These are phyloP conservation scores for Beauveria asiatica DNA, from an alignment of 2,329 filamentous ascomycete species.

Conservation along the genomic window DNA sequence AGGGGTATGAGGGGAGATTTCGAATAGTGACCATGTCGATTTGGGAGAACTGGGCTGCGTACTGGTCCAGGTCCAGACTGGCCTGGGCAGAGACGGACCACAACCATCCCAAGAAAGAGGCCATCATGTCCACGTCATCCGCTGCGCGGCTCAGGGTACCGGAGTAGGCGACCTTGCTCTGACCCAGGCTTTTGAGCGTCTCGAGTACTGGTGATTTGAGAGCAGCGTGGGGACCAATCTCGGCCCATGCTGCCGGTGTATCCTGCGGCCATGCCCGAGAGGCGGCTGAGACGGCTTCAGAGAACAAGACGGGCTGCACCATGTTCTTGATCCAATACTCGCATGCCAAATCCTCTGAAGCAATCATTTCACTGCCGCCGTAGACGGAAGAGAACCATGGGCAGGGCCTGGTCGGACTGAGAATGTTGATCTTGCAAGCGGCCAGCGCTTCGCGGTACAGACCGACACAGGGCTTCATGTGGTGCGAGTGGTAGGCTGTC, in stretches of 20 bases:
- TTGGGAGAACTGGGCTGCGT: background rate
- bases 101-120: background rate
- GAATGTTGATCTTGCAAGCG: background rate
- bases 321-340: constrained; percentile 11
- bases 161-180: background rate
- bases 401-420: background rate
- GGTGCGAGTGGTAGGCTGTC: constrained; percentile 24
- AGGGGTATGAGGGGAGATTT: background rate
- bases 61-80: background rate
- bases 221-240: constrained; percentile 18
- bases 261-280: background rate
- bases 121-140: background rate
- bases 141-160: background rate
- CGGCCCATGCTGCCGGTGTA: background rate
- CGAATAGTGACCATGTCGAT: background rate
- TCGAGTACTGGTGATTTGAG: constrained; percentile 25
- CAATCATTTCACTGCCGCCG: background rate
- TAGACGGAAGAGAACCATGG: constrained; percentile 5
- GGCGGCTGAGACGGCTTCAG: background rate
- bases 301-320: constrained; percentile 6
- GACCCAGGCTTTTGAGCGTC: constrained; percentile 15
- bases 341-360: background rate
- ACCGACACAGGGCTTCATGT: constrained; percentile 15
- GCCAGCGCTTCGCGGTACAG: background rate
- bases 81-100: background rate